These are phyloP conservation scores for Aspergillus diversus DNA, from an alignment of 495 filamentous ascomycete genomes.

Conservation along the genomic window DNA sequence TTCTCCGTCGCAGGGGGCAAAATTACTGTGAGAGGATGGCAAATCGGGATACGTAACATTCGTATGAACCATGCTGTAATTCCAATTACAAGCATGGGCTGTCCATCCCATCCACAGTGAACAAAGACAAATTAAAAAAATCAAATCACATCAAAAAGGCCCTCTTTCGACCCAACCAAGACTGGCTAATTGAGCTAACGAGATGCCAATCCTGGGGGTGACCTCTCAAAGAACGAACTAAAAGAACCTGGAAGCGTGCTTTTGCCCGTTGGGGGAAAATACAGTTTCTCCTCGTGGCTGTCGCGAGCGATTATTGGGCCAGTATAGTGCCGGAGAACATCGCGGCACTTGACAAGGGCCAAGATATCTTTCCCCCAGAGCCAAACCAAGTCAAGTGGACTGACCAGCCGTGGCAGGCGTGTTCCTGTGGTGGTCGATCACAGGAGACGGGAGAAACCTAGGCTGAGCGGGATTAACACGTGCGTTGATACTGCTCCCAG, in stretches of 20 bases:
- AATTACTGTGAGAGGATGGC: neutral
- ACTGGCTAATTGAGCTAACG: neutral
- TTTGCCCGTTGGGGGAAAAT: conserved; percentile 9
- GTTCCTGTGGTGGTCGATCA: conserved; percentile 10
- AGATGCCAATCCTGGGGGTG: conserved; percentile 16
- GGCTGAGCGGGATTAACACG: conserved; percentile 13
- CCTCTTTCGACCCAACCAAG: neutral
- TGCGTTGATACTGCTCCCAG: conserved; percentile 14
- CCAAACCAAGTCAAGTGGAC: neutral
- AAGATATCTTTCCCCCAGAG: neutral
- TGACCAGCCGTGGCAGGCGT: neutral
- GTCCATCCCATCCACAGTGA: neutral
- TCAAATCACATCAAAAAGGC: neutral
- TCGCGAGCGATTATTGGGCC: neutral
- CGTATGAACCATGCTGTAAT: neutral
- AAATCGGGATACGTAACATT: neutral
- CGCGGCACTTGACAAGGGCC: neutral
- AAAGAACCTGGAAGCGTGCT: neutral
- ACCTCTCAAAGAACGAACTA: conserved; percentile 4
- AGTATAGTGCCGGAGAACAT: neutral
- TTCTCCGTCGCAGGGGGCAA: neutral
- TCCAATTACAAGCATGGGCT: neutral
- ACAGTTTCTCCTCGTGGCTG: neutral
- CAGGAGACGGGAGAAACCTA: conserved; percentile 7
- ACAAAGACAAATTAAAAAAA: neutral